Evolutionary conservation across 495 filamentous ascomycete genomes (phyloP), one percentile per base, ranked within the genome.

Genomic region (Aspergillus conjunctus): DNA sequence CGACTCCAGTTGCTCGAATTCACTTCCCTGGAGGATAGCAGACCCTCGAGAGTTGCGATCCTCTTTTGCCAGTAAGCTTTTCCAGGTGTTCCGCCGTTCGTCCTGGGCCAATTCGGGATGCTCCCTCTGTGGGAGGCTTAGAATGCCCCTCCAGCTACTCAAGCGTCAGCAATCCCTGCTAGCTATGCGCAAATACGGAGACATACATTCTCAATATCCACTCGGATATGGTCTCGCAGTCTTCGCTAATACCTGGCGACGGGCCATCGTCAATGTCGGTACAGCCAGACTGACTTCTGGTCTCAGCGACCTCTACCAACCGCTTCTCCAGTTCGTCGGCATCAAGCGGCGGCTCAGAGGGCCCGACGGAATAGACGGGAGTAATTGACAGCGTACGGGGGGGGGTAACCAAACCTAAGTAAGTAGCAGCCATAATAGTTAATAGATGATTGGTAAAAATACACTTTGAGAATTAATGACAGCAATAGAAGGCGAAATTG

Each of bases 281-380:
- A 32, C 41, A 46, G 54, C 32, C 26, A 46, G 41, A 17, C 39
- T 46, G 30, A 56, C 26, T 0, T 55, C 52, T 44, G 11, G 11
- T 31, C 9, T 30, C 12, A 44, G 37, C 21, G 15, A 33, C 34
- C n/a, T 43, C 22, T 41, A 44, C 52, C 21, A 55, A 55, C 52
- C 44, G 20, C 52, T 55, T 55, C 52, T 43, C 52, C 37, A 44
- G 52, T 17, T 44, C 37, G 20, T 44, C 37, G n/a, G 18, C 37
- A 44, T 55, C 37, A 55, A 44, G 52, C 37, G 37, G 52, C 37
- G 20, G 52, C 52, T 20, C 44, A 20, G 52, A 55, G 20, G 34
- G 34, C 37, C 52, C 20, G 9, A 44, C 15, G 37, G 21, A n/a
- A n/a, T n/a, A n/a, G n/a, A n/a, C n/a, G n/a, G n/a, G n/a, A n/a